A percentile compares a stretch with the other conserved stretches of the same genome.
These are phyloP conservation scores for Suhomyces wounanorum DNA, from an alignment of 1,139 yeast genomes.

Conservation along the genomic window DNA sequence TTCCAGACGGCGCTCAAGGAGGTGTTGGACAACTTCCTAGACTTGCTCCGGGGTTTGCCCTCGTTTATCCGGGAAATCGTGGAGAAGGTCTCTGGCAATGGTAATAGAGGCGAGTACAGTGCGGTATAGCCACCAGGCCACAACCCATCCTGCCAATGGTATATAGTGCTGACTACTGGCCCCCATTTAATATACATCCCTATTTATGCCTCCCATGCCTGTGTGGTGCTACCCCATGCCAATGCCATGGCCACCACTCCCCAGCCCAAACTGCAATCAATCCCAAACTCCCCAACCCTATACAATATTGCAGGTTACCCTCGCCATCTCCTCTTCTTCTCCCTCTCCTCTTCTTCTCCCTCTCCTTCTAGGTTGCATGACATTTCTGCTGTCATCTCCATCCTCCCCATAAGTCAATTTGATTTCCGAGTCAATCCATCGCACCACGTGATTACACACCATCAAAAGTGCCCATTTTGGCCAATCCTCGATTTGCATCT, in stretches of 20 bases:
- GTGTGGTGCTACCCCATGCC: too few relatives aligned
- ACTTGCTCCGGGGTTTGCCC: conserved; percentile 64
- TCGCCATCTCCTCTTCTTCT: too few relatives aligned
- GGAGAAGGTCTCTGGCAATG: conserved; percentile 67
- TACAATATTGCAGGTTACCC: too few relatives aligned
- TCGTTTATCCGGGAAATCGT: conserved; percentile 69
- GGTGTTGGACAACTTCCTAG: conserved; percentile 67
- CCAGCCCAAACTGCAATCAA: too few relatives aligned
- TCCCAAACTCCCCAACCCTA: too few relatives aligned
- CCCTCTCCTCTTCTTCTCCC: too few relatives aligned
- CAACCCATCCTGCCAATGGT: too few relatives aligned
- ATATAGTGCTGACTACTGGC: too few relatives aligned
- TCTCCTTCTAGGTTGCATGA: neutral
- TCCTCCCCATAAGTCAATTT: too few relatives aligned
- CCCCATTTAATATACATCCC: too few relatives aligned
- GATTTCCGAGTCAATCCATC: conserved; percentile 8
- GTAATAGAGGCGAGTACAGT: conserved; percentile 82
- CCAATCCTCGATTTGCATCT: neutral
- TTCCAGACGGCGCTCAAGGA: conserved; percentile 63
- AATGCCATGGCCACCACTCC: too few relatives aligned
- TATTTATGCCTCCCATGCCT: too few relatives aligned
- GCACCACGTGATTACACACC: conserved; percentile 12
- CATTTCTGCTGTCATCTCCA: neutral
- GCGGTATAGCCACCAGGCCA: conserved; percentile 57
- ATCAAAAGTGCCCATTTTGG: conserved; percentile 3